phyloP scores from a whole-genome alignment of 2,329 filamentous ascomycete species.

The Talaromyces funiculosus region DNA sequence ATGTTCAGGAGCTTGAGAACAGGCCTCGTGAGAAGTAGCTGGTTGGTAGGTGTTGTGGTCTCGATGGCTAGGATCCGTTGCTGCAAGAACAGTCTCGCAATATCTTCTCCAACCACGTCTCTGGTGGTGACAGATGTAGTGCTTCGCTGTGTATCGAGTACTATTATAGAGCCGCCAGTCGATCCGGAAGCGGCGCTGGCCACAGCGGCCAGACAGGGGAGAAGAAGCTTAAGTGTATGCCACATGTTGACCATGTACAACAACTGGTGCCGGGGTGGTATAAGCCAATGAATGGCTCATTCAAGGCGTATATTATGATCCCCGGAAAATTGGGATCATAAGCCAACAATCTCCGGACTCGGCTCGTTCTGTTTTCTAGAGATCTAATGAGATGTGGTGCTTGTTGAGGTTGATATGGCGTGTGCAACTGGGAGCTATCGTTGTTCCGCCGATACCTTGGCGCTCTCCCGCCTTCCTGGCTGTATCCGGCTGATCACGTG shows the following conservation, averaged over 20 bases:
- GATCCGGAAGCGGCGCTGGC: conserved; percentile 22
- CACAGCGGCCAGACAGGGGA: conserved; percentile 22
- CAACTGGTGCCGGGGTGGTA: neutral
- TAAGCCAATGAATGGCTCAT: conserved; percentile 5
- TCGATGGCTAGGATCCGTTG: conserved; percentile 47
- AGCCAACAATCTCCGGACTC: neutral
- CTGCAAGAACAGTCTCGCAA: conserved; percentile 37
- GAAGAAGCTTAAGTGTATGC: conserved; percentile 23
- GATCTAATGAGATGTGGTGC: neutral
- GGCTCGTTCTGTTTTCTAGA: neutral
- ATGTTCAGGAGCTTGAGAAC: conserved; percentile 54
- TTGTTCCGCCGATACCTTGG: conserved; percentile 2
- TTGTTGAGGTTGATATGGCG: neutral
- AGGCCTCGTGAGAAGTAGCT: conserved; percentile 39
- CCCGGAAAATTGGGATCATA: neutral
- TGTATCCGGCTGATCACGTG: conserved; percentile 3
- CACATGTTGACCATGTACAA: conserved; percentile 21
- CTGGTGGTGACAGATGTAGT: conserved; percentile 3
- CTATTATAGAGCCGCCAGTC: conserved; percentile 30
- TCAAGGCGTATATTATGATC: conserved; percentile 1
- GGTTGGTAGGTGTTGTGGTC: conserved; percentile 31
- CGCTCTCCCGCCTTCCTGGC: neutral
- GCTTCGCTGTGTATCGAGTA: conserved; percentile 20
- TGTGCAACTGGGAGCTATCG: neutral
- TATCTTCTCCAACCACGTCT: conserved; percentile 22